Evolutionary conservation across 768 basidiomycete genomes (phyloP), one percentile per base, ranked within the genome.

Genomic region (Podaxis mareebaensis): DNA sequence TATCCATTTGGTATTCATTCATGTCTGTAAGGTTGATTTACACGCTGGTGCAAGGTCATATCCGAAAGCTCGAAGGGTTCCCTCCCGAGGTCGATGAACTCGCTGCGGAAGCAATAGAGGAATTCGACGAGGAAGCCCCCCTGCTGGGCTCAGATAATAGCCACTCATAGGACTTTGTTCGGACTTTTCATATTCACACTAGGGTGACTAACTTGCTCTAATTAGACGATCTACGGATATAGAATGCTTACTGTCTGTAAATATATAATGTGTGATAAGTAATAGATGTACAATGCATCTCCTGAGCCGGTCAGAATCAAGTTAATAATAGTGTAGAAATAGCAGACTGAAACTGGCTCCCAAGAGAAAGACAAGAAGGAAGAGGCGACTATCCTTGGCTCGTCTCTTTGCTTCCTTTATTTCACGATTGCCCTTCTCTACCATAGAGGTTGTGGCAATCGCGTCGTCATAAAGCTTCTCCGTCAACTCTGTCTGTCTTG

Each of bases 391-490:
- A 68, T 97, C 96, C 68, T 91, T 88, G 33, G 90, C 91, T 61
- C 95, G 82, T 73, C 93, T 83, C 73, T 87, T 87, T 15, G 97
- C 96, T 78, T 95, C 93, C 73, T 85, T 88, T 61, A 99, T 81
- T 75, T 99, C 94, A 48, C 83, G 80, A 68, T 98, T 98, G 38
- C 96, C 95, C 73, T 91, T 92, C 68, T 92, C 91, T 42, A 98
- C 89, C 53, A 88, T 91, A 7, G 86, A 88, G 11, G 93, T 90
- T 30, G 92, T 92, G 1, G 90, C 86, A 59, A 97, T 89, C 8
- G 95, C 96, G 71, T 99, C 96, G 68, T 97, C 95, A 71, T 94
- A 97, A 64, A 99, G 78, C 74, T 93, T 88, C 70, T 99, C 96
- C 10, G 95, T 95, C 67, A 95, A 75, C 78, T 96, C 96, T 2